Conservation (phyloP, 208 protist species). For the Strigomonas galati region DNA sequence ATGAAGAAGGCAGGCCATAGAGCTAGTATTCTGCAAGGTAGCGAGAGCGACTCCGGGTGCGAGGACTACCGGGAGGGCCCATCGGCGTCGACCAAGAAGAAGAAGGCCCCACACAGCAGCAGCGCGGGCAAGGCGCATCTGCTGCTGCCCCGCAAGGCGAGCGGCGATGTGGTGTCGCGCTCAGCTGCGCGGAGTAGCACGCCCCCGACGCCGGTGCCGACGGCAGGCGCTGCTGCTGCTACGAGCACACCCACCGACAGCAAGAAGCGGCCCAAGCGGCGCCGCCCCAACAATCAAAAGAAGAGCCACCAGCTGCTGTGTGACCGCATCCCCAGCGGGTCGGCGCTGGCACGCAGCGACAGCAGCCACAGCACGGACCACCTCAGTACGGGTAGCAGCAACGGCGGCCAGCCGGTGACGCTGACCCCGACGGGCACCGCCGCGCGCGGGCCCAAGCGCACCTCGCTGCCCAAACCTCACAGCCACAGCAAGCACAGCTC, state of each 20-base stretch:
- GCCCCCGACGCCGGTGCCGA: not conserved
- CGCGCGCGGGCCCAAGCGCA: not conserved
- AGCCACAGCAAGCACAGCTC: not conserved
- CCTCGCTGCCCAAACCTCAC: not conserved
- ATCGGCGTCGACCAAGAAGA: not conserved
- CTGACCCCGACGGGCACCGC: not conserved
- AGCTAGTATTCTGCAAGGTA: not conserved
- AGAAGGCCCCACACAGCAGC: no score
- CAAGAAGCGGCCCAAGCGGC: not conserved
- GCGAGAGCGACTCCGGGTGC: not conserved
- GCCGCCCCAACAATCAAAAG: not conserved
- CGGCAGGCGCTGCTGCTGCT: not conserved
- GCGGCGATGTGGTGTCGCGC: not conserved
- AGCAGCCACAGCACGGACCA: not conserved
- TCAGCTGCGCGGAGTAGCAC: not conserved
- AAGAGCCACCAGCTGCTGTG: not conserved
- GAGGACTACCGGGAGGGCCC: no score
- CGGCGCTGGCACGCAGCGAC: not conserved
- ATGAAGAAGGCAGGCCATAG: slow-evolving; percentile 1
- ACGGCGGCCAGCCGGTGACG: not conserved
- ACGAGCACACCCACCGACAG: not conserved
- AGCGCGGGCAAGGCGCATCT: not conserved
- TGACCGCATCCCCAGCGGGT: not conserved
- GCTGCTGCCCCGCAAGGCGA: not conserved
- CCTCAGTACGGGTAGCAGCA: not conserved